These are phyloP conservation scores for Obelidium mucronatum DNA, from an alignment of 192 early-diverging fungal species.

Conservation along the genomic window DNA sequence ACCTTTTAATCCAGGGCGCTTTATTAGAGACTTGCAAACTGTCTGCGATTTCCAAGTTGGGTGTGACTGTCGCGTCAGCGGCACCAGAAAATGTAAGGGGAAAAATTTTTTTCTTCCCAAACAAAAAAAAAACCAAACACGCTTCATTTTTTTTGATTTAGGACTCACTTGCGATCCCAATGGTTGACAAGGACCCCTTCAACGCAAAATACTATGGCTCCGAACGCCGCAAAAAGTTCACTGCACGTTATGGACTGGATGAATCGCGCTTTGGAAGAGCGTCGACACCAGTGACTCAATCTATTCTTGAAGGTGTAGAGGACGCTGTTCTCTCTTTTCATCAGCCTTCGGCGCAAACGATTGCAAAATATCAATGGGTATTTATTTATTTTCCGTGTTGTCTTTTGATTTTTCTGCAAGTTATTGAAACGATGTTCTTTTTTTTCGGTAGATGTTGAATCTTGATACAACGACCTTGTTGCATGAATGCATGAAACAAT, in stretches of 20 bases:
- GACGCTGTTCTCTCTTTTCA: constrained; percentile 34
- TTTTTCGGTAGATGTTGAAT: constrained; percentile 42
- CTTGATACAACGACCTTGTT: constrained; percentile 54
- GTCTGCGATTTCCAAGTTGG: constrained; percentile 42
- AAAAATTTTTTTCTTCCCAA: neutral
- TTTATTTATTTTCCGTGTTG: neutral
- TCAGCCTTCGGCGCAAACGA: constrained; percentile 22
- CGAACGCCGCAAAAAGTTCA: constrained; percentile 46
- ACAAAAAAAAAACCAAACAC: neutral
- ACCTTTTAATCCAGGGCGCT: constrained; percentile 15
- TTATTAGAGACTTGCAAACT: constrained; percentile 46
- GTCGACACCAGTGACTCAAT: constrained; percentile 33
- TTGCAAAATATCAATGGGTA: constrained; percentile 51
- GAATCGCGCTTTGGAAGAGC: constrained; percentile 43
- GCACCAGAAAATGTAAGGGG: constrained; percentile 8
- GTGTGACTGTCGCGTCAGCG: constrained; percentile 31
- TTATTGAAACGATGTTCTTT: neutral
- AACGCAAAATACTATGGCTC: constrained; percentile 59
- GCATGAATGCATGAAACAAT: constrained; percentile 54
- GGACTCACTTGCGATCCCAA: constrained; percentile 27
- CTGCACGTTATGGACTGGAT: constrained; percentile 49
- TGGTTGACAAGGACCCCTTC: constrained; percentile 53
- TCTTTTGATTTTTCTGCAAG: neutral
- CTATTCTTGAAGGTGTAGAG: constrained; percentile 41
- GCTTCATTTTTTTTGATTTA: neutral